These are phyloP conservation scores for Gnetum montanum DNA, from an alignment of 75 land plant species.

Conservation along the genomic window DNA sequence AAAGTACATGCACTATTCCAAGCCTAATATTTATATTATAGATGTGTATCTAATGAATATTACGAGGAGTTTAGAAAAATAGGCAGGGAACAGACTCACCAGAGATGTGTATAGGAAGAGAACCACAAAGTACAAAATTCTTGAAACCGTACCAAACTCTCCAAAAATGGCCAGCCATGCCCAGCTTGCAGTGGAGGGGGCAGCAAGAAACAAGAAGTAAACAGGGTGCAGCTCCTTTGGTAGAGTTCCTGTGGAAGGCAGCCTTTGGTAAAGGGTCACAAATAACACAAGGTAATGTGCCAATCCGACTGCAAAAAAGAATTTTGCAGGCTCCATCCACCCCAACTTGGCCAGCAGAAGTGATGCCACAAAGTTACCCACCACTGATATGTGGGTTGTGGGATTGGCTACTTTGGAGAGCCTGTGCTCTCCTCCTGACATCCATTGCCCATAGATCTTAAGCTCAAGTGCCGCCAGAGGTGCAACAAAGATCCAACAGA, in stretches of 20 bases:
- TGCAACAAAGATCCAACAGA: constrained; percentile 23
- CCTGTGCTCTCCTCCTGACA: constrained; percentile 79
- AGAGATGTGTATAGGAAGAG: constrained; percentile 64
- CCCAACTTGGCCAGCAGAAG: constrained; percentile 52
- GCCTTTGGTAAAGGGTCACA: constrained; percentile 84
- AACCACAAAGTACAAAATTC: constrained; percentile 70
- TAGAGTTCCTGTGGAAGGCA: constrained; percentile 76
- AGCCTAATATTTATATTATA: not conserved
- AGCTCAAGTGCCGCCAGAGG: constrained; percentile 30
- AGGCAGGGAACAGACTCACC: not conserved
- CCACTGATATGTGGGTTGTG: constrained; percentile 76
- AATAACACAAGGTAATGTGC: constrained; percentile 86
- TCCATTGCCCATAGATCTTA: constrained; percentile 90
- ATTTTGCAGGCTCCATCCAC: constrained; percentile 74
- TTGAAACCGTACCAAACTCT: constrained; percentile 47
- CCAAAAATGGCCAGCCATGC: constrained; percentile 78
- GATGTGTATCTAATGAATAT: not conserved
- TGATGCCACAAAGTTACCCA: constrained; percentile 90
- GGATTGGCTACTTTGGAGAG: constrained; percentile 87
- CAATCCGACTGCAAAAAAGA: constrained; percentile 81
- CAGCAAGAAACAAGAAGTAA: constrained; percentile 83
- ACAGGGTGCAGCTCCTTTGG: constrained; percentile 94
- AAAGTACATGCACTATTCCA: not conserved
- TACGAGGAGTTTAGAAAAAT: not conserved
- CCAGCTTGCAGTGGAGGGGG: constrained; percentile 83